These are phyloP conservation scores for Neoarthrinium moseri DNA, from an alignment of 2,329 filamentous ascomycete genomes.

Conservation along the genomic window DNA sequence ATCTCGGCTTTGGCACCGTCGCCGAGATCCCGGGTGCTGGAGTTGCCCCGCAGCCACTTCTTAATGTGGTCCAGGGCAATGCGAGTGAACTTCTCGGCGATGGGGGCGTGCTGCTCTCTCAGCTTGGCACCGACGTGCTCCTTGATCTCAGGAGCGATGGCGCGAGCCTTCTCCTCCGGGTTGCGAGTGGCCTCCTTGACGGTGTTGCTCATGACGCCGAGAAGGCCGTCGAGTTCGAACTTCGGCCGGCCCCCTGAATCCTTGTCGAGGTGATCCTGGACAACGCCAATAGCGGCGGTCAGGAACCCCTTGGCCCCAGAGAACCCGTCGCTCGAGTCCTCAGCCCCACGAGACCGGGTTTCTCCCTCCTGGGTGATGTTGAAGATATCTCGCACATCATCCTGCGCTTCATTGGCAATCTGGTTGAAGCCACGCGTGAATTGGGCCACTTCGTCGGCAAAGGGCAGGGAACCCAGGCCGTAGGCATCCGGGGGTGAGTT, in stretches of 20 bases:
- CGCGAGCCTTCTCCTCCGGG: constrained; percentile 43
- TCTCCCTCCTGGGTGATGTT: constrained; percentile 35
- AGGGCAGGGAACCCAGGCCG: constrained; percentile 39
- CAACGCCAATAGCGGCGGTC: constrained; percentile 38
- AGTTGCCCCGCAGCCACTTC: constrained; percentile 42
- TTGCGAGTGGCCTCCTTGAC: constrained; percentile 43
- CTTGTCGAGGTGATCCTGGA: constrained; percentile 39
- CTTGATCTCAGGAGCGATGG: constrained; percentile 46
- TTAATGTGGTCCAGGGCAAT: constrained; percentile 47
- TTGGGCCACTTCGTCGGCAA: constrained; percentile 43
- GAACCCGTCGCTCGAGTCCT: constrained; percentile 9
- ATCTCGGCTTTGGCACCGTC: constrained; percentile 43
- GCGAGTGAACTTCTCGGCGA: constrained; percentile 44
- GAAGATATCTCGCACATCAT: constrained; percentile 43
- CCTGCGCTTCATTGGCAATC: constrained; percentile 38
- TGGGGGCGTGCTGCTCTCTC: constrained; percentile 38
- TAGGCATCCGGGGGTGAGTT: constrained; percentile 38
- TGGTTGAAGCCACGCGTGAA: constrained; percentile 38
- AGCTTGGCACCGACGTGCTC: constrained; percentile 39
- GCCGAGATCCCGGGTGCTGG: constrained; percentile 37
- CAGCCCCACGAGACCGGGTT: constrained; percentile 9
- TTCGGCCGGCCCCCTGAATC: constrained; percentile 24
- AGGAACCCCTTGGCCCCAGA: constrained; percentile 35
- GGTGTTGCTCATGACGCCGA: constrained; percentile 40
- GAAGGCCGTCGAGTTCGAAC: constrained; percentile 40